Conservation (phyloP, 805 yeast genomes). For the Metschnikowia proteae region DNA sequence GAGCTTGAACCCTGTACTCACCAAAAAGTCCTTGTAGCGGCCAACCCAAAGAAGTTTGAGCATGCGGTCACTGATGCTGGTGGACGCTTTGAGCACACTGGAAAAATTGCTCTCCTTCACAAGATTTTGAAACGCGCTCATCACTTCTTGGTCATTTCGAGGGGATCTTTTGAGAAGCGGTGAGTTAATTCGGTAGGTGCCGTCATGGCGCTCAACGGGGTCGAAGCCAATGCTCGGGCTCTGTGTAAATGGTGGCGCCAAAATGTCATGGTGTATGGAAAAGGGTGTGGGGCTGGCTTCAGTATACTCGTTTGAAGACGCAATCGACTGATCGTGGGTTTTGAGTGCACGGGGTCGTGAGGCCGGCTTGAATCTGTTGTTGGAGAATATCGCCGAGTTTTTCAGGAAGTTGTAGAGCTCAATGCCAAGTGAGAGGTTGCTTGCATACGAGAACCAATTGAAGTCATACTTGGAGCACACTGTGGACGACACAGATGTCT, state of each 20-base stretch:
- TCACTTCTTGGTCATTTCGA: slow-evolving; percentile 25
- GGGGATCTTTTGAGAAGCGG: slow-evolving; percentile 11
- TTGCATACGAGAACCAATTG: slow-evolving; percentile 84
- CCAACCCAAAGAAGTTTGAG: slow-evolving; percentile 85
- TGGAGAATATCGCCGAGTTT: slow-evolving; percentile 4
- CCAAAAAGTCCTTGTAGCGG: slow-evolving; percentile 68
- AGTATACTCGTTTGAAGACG: neutral
- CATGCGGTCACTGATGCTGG: slow-evolving; percentile 60
- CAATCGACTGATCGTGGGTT: neutral
- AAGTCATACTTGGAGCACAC: slow-evolving; percentile 85
- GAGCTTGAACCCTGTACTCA: slow-evolving; percentile 68
- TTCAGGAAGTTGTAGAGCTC: slow-evolving; percentile 64
- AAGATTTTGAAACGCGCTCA: slow-evolving; percentile 48
- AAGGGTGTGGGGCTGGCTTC: neutral
- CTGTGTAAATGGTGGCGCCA: slow-evolving; percentile 10
- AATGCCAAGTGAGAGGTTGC: slow-evolving; percentile 81
- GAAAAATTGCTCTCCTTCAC: slow-evolving; percentile 55
- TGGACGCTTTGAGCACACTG: slow-evolving; percentile 69
- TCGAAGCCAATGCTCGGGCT: neutral
- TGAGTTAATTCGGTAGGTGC: slow-evolving; percentile 28
- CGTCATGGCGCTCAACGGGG: slow-evolving; percentile 14
- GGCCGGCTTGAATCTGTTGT: neutral
- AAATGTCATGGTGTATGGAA: slow-evolving; percentile 14
- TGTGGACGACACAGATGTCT: slow-evolving; percentile 69
- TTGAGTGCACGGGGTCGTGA: neutral